phyloP scores from a whole-genome alignment of 176 grass and related monocot genomes.

The Triticum monococcum region DNA sequence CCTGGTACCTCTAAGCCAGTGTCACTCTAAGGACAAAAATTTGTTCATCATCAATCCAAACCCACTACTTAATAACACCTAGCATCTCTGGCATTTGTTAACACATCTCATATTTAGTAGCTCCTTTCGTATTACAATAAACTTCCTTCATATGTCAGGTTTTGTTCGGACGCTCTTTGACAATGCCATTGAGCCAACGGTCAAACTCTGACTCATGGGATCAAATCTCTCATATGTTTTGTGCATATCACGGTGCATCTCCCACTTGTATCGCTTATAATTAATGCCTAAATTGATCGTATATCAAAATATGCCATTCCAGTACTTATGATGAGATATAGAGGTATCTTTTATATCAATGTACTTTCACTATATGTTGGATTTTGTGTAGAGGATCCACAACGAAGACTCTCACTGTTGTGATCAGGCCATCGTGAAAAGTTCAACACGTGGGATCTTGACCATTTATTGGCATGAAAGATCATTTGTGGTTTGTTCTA shows the following conservation, averaged over 20 bases:
- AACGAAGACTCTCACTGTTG: neutral
- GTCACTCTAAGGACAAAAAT: neutral
- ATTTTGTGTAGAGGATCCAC: neutral
- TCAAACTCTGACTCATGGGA: neutral
- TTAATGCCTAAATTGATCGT: neutral
- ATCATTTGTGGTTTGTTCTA: neutral
- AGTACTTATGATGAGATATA: neutral
- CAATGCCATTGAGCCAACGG: too few species aligned
- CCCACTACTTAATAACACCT: accelerated
- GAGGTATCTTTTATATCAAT: neutral
- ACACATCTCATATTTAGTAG: neutral
- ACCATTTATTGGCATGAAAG: neutral
- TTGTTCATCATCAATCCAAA: neutral
- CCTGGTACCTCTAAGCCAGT: neutral
- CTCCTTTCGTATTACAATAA: neutral
- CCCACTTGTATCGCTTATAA: neutral
- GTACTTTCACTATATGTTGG: neutral
- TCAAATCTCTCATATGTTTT: neutral
- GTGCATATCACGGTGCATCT: neutral
- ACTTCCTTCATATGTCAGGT: neutral
- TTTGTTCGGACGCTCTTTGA: neutral
- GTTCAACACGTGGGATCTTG: neutral
- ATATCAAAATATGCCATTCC: neutral
- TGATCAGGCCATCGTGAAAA: neutral
- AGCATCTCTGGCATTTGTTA: neutral